Evolutionary conservation across 768 basidiomycete species (phyloP), one percentile per base, ranked within the genome.

Genomic region (Podaxis sp.): DNA sequence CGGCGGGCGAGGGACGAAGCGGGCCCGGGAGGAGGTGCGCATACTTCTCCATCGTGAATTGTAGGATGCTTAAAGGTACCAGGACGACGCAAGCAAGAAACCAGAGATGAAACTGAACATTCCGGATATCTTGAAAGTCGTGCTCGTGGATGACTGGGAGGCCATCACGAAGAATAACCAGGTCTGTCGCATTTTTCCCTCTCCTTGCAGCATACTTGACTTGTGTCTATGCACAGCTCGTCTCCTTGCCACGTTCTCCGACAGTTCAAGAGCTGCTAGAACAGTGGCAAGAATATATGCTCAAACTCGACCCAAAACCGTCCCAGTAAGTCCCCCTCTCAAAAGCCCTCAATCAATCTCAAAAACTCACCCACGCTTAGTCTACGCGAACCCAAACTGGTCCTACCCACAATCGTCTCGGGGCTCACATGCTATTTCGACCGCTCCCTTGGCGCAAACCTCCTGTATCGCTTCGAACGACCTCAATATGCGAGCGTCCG

Each of bases 111-210:
- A 93, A 76, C 80, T 99, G 55, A 84, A 80, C 63, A 88, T 97
- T 4, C 97, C 96, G 0, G 97, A 98, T 68, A 74, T 84, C n/a
- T 82, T 99, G 65, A 98, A 97, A 73, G 83, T 87, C 33, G 82
- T 90, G 52, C 81, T 99, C 40, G 95, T 99, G 2, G 95, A 99
- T 70, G 97, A 99, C 68, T 99, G 97, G 97, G 96, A 99, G 75
- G 86, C 89, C 4, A 88, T 99, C 42, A 99, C 97, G 58, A 98
- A 97, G 79, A 92, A 95, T 72, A 87, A 88, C 68, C 92, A 95
- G 84, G 96, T 90, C 63, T 69, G 44, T 19, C 44, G 44, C 7
- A 17, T 19, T 46, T 65, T 26, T 48, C 42, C 55, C 44, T 19
- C 22, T 54, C 15, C 52, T 19, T 30, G 17, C 64, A 22, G 40